Base-by-base conservation (phyloP, 805 yeast genomes). In the Tetrapisispora arboricola region DNA sequence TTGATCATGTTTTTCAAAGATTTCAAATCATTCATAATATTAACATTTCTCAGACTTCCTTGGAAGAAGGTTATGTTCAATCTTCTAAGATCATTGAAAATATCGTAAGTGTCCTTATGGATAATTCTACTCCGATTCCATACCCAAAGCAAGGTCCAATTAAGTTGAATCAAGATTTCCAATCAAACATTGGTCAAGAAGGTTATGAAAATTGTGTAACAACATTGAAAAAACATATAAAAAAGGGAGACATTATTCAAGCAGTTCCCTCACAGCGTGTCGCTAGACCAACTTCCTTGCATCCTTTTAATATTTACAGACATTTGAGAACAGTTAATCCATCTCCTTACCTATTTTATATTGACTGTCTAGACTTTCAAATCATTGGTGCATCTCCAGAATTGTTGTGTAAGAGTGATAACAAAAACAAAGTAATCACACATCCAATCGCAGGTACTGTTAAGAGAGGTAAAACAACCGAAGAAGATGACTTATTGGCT, bases 401-500 rank as follows among this genome's bases (percentile, higher is more conserved):
- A 61, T 66, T 90, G 42, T 69, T 92, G 43, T 96, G 90, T 41
- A 84, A 86, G 61, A 69, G 86, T 6, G 96, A 87, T 50, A 46
- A 50, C 19, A 70, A 80, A 27, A 77, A 81, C 47, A 78, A 84
- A 51, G 76, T 92, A 16, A 72, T 90, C 39, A 92, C 96, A 2
- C 97, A 92, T 61, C 99, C 98, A 17, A 92, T 92, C 58, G 99
- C 99, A 1, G 99, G 99, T 39, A 92, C 98, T 3, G 82, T 92
- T 44, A 75, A 69, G 50, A 77, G 99, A 56, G 99, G 99, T 38
- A 73, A 76, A 51, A 86, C 97, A 9, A 68, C 79, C 19, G 94
- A 86, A 53, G 97, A 92, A 61, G 99, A 92, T 55, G 95, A 88
- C 57, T 66, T 65, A 46, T 71, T 87, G 40, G 96, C 97, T 2